Evolutionary conservation across 306 rosid genomes (phyloP), one percentile per base, ranked within the genome.

Genomic region (Adenanthera pavonina): DNA sequence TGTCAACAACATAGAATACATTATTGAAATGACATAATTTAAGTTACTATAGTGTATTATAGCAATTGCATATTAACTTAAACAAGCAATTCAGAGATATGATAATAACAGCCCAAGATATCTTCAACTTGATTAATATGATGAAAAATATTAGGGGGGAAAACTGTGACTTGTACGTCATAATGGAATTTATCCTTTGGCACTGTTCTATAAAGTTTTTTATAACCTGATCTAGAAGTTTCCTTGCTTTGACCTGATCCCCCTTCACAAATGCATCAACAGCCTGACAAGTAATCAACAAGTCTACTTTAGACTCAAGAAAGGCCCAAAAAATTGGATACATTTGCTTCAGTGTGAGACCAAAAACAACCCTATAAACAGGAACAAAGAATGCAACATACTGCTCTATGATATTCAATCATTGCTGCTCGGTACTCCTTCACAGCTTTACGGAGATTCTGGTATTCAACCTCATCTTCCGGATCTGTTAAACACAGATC

Each of bases 341-440:
- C 72, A 40, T 70, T 54, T 74, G 75, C 51, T 64, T 52, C 71
- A 70, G 15, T 54, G 77, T 52, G 38, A 81, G 36, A 78, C 64
- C 25, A 48, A 49, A 77, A 74, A 52, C 81, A 79, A 49, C 69
- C 47, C 36, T 43, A 57, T 16, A 68, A 70, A 46, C 51, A 69
- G 72, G 54, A 73, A 38, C 6, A 16, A 75, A 60, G 51, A 86
- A 69, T 61, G 83, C 33, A 73, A 88, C 94, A 41, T 90, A 95
- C 99, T 35, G 94, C 94, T 87, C 72, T 86, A 84, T 87, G 89
- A 82, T 93, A 93, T 78, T 92, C 98, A 69, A 74, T 92, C 97
- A 77, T 90, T 48, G 89, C 71, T 46, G 16, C 84, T 60, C 93
- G 86, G 77, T 90, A 80, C 85, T 95, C 96, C 93, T 86, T 93